Percentiles rank a stretch among this genome's conserved stretches.
Conservation (phyloP, 768 basidiomycete genomes). For the Psilocybe tampanensis region DNA sequence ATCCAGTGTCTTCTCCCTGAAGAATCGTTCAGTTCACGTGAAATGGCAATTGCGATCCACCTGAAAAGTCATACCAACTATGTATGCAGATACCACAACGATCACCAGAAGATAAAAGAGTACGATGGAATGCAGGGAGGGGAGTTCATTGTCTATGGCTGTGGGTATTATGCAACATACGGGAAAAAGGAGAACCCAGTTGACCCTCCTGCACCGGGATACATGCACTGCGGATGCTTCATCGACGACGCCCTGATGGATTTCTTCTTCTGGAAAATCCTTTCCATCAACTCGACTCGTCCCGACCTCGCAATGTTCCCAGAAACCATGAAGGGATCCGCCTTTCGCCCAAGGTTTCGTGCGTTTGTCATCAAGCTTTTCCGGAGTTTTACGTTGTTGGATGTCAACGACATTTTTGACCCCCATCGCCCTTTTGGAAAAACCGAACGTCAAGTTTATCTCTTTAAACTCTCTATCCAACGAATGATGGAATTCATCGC, state of each 20-base stretch:
- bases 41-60: neutral
- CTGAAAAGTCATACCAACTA: neutral
- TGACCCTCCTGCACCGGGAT: neutral
- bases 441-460: neutral
- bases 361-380: conserved; percentile 3
- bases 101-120: neutral
- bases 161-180: neutral
- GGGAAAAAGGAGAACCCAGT: neutral
- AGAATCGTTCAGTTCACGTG: neutral
- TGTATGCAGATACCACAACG: neutral
- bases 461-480: neutral
- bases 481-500: too few species aligned
- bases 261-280: conserved; percentile 13
- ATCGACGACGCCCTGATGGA: conserved; percentile 16
- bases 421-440: neutral
- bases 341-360: neutral
- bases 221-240: conserved; percentile 16
- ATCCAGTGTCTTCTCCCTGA: neutral
- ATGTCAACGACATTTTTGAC: neutral
- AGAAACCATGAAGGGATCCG: neutral
- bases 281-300: neutral
- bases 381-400: neutral
- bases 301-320: neutral
- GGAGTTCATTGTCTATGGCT: neutral
- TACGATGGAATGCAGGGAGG: neutral